Conservation (phyloP, 2,329 filamentous ascomycete species). For the Neodidymelliopsis sp. region DNA sequence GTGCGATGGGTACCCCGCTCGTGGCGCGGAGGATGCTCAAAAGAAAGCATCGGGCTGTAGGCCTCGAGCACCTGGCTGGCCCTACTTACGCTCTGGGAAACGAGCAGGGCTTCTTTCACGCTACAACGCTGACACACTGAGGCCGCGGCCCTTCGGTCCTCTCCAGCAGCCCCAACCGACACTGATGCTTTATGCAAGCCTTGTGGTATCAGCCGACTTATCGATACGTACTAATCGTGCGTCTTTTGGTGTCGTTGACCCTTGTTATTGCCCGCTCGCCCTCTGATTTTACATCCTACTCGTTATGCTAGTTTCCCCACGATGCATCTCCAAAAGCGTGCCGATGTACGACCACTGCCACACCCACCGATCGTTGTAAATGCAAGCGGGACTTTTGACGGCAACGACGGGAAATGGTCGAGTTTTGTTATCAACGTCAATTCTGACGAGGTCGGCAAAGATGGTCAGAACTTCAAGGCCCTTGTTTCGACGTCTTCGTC, state of each 20-base stretch:
- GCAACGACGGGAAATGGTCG: slow-evolving; percentile 54
- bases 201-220: slow-evolving; percentile 16
- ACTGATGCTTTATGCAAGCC: slow-evolving; percentile 1
- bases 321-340: slow-evolving; percentile 36
- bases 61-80: slow-evolving; percentile 7
- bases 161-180: slow-evolving; percentile 25
- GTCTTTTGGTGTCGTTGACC: slow-evolving; percentile 20
- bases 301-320: slow-evolving; percentile 23
- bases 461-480: slow-evolving; percentile 48
- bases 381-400: slow-evolving; percentile 41
- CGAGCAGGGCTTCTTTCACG: neutral
- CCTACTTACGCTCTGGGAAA: neutral
- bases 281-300: slow-evolving; percentile 3
- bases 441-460: slow-evolving; percentile 24
- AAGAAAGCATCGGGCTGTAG: slow-evolving; percentile 25
- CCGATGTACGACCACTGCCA: slow-evolving; percentile 22
- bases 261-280: slow-evolving; percentile 21
- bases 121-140: slow-evolving; percentile 1
- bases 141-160: slow-evolving; percentile 21
- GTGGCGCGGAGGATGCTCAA: slow-evolving; percentile 31
- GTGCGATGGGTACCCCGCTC: slow-evolving; percentile 27
- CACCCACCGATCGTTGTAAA: slow-evolving; percentile 24
- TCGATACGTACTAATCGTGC: slow-evolving; percentile 21
- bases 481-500: slow-evolving; percentile 43
- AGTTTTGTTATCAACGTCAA: slow-evolving; percentile 52